phyloP scores from a whole-genome alignment of 2,329 filamentous ascomycete species.

The Tolypocladium endophyticum region DNA sequence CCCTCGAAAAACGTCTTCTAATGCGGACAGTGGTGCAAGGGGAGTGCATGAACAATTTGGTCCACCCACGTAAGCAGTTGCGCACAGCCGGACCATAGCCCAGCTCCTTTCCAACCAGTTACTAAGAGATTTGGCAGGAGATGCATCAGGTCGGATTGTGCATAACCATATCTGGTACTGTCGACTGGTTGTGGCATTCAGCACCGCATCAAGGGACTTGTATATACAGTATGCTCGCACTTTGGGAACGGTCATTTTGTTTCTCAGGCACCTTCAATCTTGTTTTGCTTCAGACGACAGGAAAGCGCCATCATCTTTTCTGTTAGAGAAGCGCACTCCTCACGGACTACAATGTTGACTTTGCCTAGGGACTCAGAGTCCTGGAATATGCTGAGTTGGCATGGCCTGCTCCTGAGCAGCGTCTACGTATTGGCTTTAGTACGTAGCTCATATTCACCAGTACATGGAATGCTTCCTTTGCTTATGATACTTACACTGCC shows the following conservation, averaged over 20 bases:
- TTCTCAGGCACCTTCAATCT: neutral
- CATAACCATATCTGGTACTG: too few species aligned
- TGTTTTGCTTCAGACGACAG: neutral
- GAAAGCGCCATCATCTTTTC: neutral
- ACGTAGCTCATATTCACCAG: neutral
- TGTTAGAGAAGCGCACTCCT: neutral
- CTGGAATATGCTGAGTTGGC: neutral
- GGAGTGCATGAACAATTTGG: neutral
- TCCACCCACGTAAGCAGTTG: neutral
- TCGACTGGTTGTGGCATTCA: too few species aligned
- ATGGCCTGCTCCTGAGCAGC: neutral
- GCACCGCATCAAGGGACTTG: neutral
- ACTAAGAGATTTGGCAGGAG: neutral
- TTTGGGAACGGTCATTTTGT: neutral
- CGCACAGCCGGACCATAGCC: neutral
- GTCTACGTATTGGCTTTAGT: neutral
- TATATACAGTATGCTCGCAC: neutral
- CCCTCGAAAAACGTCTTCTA: neutral
- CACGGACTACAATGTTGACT: neutral
- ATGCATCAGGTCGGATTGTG: neutral
- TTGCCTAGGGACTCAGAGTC: neutral
- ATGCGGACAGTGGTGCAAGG: neutral
- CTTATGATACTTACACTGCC: neutral
- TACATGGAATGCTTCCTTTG: neutral
- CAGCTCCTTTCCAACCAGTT: too few species aligned